Percentiles rank a stretch among this genome's conserved stretches.
phyloP scores from a whole-genome alignment of 2,329 filamentous ascomycete genomes.

The Sordariomycetes sp. region DNA sequence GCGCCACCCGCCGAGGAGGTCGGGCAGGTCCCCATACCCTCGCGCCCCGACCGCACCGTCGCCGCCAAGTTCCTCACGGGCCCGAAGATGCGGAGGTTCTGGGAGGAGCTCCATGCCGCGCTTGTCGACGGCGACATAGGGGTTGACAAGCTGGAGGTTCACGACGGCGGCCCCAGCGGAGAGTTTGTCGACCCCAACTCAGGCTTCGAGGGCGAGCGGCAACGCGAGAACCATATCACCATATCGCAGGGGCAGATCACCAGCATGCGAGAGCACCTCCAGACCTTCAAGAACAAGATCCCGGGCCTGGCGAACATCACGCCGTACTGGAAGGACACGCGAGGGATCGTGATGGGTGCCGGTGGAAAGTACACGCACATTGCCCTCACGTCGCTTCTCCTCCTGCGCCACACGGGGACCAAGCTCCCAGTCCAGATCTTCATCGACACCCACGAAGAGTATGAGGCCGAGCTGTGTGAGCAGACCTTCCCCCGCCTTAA shows the following conservation, averaged over 20 bases:
- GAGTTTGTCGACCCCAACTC: constrained; percentile 7
- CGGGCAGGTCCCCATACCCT: neutral
- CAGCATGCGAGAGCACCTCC: constrained; percentile 5
- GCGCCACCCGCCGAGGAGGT: neutral
- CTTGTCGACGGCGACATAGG: constrained; percentile 5
- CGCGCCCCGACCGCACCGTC: neutral
- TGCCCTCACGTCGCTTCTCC: constrained; percentile 36
- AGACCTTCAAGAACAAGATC: constrained; percentile 17
- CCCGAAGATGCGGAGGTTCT: constrained; percentile 4
- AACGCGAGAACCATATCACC: constrained; percentile 7
- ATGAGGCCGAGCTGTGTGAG: constrained; percentile 19
- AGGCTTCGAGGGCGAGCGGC: constrained; percentile 3
- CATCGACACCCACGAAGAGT: constrained; percentile 19
- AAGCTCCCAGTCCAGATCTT: constrained; percentile 32
- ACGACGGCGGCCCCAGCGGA: neutral
- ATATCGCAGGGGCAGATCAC: constrained; percentile 3
- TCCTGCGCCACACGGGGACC: constrained; percentile 39
- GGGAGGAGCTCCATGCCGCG: constrained; percentile 5
- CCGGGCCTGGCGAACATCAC: constrained; percentile 7
- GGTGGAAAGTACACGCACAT: constrained; percentile 35
- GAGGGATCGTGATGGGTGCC: constrained; percentile 39
- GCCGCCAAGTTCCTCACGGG: constrained; percentile 7
- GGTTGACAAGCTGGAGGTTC: constrained; percentile 3
- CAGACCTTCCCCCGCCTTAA: constrained; percentile 15
- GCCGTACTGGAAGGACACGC: constrained; percentile 18